Conservation (phyloP, 768 basidiomycete genomes). For the Suillus lakei region DNA sequence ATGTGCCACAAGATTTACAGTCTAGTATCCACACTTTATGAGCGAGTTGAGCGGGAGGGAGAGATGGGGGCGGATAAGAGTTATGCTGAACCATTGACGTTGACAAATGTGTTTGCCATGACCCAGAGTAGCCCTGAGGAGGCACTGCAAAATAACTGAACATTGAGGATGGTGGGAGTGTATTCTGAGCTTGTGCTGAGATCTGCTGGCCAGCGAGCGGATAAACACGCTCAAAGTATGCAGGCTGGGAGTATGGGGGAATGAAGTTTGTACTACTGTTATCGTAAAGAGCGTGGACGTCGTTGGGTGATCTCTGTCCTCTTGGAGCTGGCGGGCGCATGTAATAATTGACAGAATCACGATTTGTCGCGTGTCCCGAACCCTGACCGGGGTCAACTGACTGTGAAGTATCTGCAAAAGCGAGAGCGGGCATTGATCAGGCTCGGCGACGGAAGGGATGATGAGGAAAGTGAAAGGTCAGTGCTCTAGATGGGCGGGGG, state of each 20-base stretch:
- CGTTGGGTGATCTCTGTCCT: conserved; percentile 21
- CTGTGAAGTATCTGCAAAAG: conserved; percentile 16
- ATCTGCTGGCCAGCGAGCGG: conserved; percentile 12
- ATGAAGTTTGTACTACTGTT: conserved; percentile 11
- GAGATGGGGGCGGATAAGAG: conserved; percentile 46
- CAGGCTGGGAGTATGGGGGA: conserved; percentile 11
- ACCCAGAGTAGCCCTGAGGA: conserved; percentile 19
- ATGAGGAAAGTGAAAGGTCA: conserved; percentile 1
- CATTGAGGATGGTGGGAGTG: conserved; percentile 21
- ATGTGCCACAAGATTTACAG: conserved; percentile 73
- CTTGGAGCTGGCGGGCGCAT: conserved; percentile 24
- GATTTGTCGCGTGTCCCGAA: conserved; percentile 11
- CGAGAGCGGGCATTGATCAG: conserved; percentile 35
- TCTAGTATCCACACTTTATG: conserved; percentile 86
- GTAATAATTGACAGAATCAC: conserved; percentile 23
- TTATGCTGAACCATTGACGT: conserved; percentile 42
- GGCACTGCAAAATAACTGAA: conserved; percentile 32
- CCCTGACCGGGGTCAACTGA: conserved; percentile 12
- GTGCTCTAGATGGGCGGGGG: conserved; percentile 13
- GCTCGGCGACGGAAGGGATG: conserved; percentile 5
- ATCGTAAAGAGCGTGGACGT: conserved; percentile 33
- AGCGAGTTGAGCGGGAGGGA: conserved; percentile 47
- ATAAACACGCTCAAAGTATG: conserved; percentile 23
- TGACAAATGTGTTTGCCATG: conserved; percentile 40
- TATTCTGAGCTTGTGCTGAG: conserved; percentile 14